These are phyloP conservation scores for Lizonia empirigonia DNA, from an alignment of 2,329 filamentous ascomycete genomes.

Conservation along the genomic window DNA sequence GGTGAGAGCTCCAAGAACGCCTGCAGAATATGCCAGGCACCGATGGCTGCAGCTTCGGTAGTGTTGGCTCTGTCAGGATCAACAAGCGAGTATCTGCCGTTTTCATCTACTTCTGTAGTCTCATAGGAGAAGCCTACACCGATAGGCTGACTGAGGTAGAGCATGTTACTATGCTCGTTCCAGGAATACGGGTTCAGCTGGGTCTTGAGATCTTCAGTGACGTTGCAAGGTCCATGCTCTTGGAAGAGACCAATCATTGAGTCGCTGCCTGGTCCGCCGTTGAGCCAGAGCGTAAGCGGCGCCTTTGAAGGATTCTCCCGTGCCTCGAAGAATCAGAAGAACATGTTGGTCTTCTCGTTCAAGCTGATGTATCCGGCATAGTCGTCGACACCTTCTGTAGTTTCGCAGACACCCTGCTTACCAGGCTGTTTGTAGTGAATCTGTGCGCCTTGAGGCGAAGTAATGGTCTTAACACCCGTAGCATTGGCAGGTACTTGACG, in stretches of 20 bases:
- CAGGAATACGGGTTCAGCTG: slow-evolving; percentile 48
- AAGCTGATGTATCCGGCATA: slow-evolving; percentile 48
- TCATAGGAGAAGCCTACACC: slow-evolving; percentile 51
- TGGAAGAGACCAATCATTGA: slow-evolving; percentile 63
- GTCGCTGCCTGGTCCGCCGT: slow-evolving; percentile 59
- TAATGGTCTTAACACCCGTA: slow-evolving; percentile 41
- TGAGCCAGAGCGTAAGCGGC: slow-evolving; percentile 56
- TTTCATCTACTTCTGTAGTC: slow-evolving; percentile 29
- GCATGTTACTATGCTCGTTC: slow-evolving; percentile 49
- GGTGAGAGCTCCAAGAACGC: slow-evolving; percentile 44
- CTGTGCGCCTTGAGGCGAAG: slow-evolving; percentile 41
- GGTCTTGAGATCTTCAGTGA: slow-evolving; percentile 46
- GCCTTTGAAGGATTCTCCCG: slow-evolving; percentile 50
- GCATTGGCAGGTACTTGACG: slow-evolving; percentile 41
- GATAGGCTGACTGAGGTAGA: slow-evolving; percentile 49
- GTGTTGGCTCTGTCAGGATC: slow-evolving; percentile 40
- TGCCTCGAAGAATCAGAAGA: slow-evolving; percentile 57
- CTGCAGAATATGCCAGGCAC: slow-evolving; percentile 46
- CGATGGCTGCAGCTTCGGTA: slow-evolving; percentile 42
- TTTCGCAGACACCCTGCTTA: slow-evolving; percentile 52
- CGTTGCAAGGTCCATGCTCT: slow-evolving; percentile 35
- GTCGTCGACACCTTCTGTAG: slow-evolving; percentile 43
- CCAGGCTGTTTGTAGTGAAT: slow-evolving; percentile 46
- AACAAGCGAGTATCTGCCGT: slow-evolving; percentile 41
- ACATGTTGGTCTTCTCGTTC: slow-evolving; percentile 46